Base-by-base conservation (phyloP, 23 red algal species). In the Gracilaria domingensis region DNA sequence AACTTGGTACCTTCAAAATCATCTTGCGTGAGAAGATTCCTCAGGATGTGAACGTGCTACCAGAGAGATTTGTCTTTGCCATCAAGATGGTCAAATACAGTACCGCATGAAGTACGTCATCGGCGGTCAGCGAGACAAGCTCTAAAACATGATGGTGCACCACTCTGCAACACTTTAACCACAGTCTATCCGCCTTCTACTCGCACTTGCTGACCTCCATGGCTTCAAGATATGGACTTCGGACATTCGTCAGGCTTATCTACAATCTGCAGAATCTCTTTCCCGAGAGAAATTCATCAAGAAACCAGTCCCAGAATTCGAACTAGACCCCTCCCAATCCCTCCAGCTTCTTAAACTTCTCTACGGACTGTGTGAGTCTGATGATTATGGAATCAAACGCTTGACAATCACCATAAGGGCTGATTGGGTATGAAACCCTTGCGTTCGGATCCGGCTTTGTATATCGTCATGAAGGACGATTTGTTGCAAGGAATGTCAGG, bases 191-290 rank as follows among this genome's bases (percentile, higher is more conserved):
- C 61, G 62, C 14, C 42, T 74, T 4, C 26, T 87, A 0, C 44
- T 87, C 21, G 61, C 83, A 3, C 28, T 87, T 28, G 83, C 61
- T n/a, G 1, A 64, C 9, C 73, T 87, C 12, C 24, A 38, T 25
- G 83, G 42, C 39, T 87, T 87, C 40, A 23, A 44, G n/a, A 59
- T 87, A 50, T 87, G 83, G 64, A 87, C 83, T n/a, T 48, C 62
- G 1, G 45, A 88, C 4, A 0, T 88, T 38, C 66, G 84, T 12
- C 49, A 88, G 24, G 84, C 84, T 18, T 59, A 88, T 77, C 49
- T 88, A 8, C 66, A 75, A 29, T 88, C 66, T 0, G 66, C 84
- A 0, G 84, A 88, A 45, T 8, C 47, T 23, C 67, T 76, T 9
- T 7, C 5, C 1, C 66, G 84, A 14, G 67, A 88, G 7, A n/a